Conservation (phyloP, 2,329 filamentous ascomycete genomes). For the Dendrostoma leiphaemia region DNA sequence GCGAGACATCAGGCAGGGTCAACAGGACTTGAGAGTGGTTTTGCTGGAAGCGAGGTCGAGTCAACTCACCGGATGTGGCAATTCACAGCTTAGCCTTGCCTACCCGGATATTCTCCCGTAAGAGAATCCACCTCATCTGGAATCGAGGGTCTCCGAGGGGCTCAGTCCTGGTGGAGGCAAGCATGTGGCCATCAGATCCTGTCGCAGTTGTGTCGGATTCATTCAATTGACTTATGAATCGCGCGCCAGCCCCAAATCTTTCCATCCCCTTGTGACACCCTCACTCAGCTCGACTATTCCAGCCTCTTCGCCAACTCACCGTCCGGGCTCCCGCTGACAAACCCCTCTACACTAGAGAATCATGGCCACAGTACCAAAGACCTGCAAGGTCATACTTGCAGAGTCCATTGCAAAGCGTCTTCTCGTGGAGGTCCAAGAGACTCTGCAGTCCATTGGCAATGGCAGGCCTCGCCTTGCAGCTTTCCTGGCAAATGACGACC, state of each 20-base stretch:
- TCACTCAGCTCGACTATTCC: background rate
- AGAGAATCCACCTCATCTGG: conserved; percentile 14
- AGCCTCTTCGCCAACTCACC: too few relatives aligned
- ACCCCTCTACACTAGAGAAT: conserved; percentile 17
- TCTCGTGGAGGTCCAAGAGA: conserved; percentile 67
- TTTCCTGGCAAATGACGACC: conserved; percentile 89
- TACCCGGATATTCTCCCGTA: conserved; percentile 4
- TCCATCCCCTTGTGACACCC: background rate
- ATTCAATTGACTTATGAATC: conserved; percentile 5
- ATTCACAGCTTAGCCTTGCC: background rate
- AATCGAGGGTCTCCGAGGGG: background rate
- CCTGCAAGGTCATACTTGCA: conserved; percentile 92
- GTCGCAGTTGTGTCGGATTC: conserved; percentile 1
- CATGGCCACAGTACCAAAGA: conserved; percentile 53
- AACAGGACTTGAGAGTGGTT: too few relatives aligned
- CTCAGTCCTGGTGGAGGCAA: conserved; percentile 5
- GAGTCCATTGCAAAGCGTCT: conserved; percentile 82
- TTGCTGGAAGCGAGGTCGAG: too few relatives aligned
- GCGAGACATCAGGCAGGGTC: background rate
- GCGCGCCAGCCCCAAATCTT: background rate
- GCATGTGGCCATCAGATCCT: background rate
- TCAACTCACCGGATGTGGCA: too few relatives aligned
- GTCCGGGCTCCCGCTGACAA: conserved; percentile 7
- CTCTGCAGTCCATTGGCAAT: conserved; percentile 28
- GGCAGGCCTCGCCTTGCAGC: conserved; percentile 71